phyloP scores from a whole-genome alignment of 257 asterid genomes.

The Solanum appendiculatum region DNA sequence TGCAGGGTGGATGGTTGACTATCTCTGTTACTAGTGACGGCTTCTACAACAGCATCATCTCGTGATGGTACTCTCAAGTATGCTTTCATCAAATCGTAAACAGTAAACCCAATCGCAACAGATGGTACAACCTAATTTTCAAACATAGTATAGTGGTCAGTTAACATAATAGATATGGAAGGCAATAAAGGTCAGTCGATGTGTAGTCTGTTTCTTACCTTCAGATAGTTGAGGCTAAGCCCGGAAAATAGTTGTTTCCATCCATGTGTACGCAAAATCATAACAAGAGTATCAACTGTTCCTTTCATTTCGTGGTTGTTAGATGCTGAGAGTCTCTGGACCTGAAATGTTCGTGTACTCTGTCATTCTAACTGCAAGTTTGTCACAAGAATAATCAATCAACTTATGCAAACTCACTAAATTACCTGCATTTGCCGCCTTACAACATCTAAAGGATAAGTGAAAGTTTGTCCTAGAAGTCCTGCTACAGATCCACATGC shows the following conservation, averaged over 20 bases:
- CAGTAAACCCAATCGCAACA: conserved; percentile 90
- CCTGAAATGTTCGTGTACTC: conserved; percentile 29
- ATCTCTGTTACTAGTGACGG: conserved; percentile 13
- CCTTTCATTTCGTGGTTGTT: conserved; percentile 37
- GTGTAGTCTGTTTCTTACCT: conserved; percentile 28
- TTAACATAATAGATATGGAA: background rate
- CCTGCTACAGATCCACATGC: conserved; percentile 95
- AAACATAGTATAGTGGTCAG: background rate
- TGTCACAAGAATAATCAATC: background rate
- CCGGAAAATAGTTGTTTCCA: conserved; percentile 91
- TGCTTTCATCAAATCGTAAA: conserved; percentile 73
- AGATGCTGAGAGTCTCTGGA: conserved; percentile 49
- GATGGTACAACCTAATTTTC: conserved; percentile 80
- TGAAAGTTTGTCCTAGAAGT: conserved; percentile 86
- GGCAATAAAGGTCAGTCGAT: background rate
- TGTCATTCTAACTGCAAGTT: background rate
- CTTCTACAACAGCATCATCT: conserved; percentile 44
- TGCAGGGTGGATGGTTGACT: conserved; percentile 31
- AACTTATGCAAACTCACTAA: background rate
- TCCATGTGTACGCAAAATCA: conserved; percentile 53
- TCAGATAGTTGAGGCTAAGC: conserved; percentile 90
- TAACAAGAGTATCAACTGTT: conserved; percentile 49
- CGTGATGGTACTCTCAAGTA: conserved; percentile 72
- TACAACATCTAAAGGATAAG: conserved; percentile 91
- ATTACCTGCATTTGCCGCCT: conserved; percentile 96